These are phyloP conservation scores for Colletotrichum musae DNA, from an alignment of 2,329 filamentous ascomycete genomes.

Conservation along the genomic window DNA sequence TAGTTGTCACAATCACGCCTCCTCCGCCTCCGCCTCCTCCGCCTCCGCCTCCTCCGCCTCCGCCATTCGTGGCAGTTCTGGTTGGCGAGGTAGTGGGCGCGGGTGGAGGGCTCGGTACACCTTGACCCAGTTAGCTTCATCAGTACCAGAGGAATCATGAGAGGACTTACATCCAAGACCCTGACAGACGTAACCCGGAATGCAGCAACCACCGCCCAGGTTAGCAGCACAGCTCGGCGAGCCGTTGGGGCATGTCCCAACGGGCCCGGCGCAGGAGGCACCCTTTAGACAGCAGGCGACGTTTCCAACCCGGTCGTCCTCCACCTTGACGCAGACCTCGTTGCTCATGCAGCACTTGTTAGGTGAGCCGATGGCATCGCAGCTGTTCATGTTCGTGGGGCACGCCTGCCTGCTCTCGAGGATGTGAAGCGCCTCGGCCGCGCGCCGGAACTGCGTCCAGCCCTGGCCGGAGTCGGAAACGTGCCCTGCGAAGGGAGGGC, in stretches of 20 bases:
- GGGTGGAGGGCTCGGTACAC: constrained; percentile 51
- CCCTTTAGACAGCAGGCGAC: constrained; percentile 84
- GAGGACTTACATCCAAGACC: constrained; percentile 76
- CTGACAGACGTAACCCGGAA: constrained; percentile 78
- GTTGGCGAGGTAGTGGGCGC: constrained; percentile 44
- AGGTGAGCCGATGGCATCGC: constrained; percentile 73
- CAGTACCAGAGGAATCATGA: not conserved
- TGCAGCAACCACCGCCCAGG: constrained; percentile 82
- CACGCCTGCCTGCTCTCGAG: constrained; percentile 76
- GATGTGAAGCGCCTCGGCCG: constrained; percentile 61
- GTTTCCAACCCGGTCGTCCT: constrained; percentile 73
- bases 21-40: constrained; percentile 1
- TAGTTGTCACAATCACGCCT: constrained; percentile 30
- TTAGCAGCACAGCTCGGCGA: constrained; percentile 76
- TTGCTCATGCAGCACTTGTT: constrained; percentile 81
- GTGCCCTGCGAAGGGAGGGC: constrained; percentile 68
- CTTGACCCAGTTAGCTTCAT: constrained; percentile 45
- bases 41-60: constrained; percentile 15
- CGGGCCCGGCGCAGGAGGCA: constrained; percentile 72
- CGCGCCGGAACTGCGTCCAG: constrained; percentile 57
- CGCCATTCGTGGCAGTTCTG: constrained; percentile 26
- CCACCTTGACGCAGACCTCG: constrained; percentile 76
- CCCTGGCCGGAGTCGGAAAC: constrained; percentile 45
- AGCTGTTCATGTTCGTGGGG: constrained; percentile 76
- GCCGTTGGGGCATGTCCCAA: constrained; percentile 73